Percentiles rank a stretch among this genome's conserved stretches.
Evolutionary conservation across 139 green algal species (phyloP).

Genomic region (Coccomyxa sp.): DNA sequence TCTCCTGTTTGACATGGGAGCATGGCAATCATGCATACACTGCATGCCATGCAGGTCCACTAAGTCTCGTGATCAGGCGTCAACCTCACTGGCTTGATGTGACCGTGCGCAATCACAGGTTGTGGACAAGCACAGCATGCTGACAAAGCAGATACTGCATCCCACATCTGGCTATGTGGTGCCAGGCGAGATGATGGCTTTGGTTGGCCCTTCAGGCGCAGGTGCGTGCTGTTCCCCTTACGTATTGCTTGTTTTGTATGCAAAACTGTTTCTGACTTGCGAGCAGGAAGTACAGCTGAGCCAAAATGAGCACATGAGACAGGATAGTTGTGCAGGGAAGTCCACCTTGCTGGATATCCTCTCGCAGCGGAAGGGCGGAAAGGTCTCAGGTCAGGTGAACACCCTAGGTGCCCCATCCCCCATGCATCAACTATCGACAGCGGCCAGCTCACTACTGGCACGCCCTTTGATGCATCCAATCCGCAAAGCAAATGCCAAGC

Average conservation of each 20-base stretch:
- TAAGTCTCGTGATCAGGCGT: neutral
- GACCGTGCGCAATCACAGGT: slow-evolving; percentile 2
- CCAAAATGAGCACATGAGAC: neutral
- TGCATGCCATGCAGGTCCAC: neutral
- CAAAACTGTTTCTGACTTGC: neutral
- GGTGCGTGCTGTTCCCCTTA: neutral
- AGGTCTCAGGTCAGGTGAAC: neutral
- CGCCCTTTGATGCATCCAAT: neutral
- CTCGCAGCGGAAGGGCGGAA: neutral
- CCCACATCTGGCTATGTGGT: neutral
- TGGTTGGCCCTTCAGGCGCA: slow-evolving; percentile 25
- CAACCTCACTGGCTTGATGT: too few species aligned
- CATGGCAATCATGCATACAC: neutral
- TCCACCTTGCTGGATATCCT: slow-evolving; percentile 17
- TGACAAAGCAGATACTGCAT: neutral
- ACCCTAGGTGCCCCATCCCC: too few species aligned
- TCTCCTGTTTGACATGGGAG: neutral
- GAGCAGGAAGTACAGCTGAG: neutral
- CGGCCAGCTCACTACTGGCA: neutral
- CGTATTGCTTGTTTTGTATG: neutral
- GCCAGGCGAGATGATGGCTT: slow-evolving; percentile 9
- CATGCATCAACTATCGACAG: too few species aligned
- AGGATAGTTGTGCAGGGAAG: slow-evolving; percentile 8
- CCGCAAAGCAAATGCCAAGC: neutral
- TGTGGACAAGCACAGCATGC: neutral